A percentile compares a stretch with the other conserved stretches of the same genome.
These are phyloP conservation scores for Tritrichomonas foetus DNA, from an alignment of 208 protist species.

Conservation along the genomic window DNA sequence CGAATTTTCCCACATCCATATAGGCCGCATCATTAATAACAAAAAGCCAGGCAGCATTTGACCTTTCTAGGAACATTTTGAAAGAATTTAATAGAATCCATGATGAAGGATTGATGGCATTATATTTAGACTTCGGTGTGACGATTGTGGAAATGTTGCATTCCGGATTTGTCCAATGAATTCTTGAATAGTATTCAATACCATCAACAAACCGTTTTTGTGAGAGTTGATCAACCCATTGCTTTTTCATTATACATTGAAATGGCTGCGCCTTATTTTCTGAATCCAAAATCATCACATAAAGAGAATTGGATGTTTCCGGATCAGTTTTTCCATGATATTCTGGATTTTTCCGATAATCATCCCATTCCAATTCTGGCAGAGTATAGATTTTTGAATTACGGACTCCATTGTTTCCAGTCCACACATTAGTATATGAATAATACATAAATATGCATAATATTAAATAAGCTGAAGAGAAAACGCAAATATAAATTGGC, in stretches of 20 bases:
- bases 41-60: background rate
- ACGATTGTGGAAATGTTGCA: background rate
- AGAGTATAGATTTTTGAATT: too few relatives aligned
- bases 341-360: too few relatives aligned
- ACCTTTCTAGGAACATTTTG: background rate
- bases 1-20: background rate
- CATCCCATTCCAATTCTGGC: too few relatives aligned
- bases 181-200: background rate
- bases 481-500: too few relatives aligned
- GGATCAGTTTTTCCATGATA: too few relatives aligned
- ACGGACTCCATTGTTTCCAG: too few relatives aligned
- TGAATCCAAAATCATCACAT: background rate
- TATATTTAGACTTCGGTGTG: background rate
- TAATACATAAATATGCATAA: too few relatives aligned
- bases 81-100: background rate
- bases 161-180: background rate
- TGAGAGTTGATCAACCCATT: conserved; percentile 5
- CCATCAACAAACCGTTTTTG: background rate
- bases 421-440: too few relatives aligned
- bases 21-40: background rate
- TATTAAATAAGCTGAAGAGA: too few relatives aligned
- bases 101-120: background rate
- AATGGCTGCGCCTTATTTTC: background rate
- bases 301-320: background rate
- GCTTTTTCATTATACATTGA: conserved; percentile 24